Conservation (phyloP, 441 rosid genomes). For the Viola pubescens region DNA sequence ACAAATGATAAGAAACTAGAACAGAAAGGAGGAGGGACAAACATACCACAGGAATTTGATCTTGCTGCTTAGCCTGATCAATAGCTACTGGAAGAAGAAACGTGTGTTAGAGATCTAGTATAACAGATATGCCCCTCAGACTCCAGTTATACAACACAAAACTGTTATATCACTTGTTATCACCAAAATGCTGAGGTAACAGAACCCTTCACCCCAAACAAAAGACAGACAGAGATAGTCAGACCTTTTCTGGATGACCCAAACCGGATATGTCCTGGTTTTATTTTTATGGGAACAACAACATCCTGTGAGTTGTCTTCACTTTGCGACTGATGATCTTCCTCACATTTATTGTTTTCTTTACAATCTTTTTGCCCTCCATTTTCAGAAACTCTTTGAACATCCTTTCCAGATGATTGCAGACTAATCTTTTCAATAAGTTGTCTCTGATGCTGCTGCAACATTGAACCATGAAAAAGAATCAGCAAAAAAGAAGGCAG, state of each 20-base stretch:
- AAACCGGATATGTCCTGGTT: conserved; percentile 95
- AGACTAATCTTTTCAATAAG: conserved; percentile 25
- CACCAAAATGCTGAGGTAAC: conserved; percentile 5
- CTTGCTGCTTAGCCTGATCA: conserved; percentile 34
- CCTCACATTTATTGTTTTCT: conserved; percentile 14
- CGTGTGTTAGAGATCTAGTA: conserved; percentile 13
- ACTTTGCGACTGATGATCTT: conserved; percentile 22
- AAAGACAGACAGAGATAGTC: conserved; percentile 7
- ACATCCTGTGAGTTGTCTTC: conserved; percentile 38
- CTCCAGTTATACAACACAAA: conserved; percentile 4
- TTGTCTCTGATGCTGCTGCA: conserved; percentile 40
- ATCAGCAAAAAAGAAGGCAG: conserved; percentile 3
- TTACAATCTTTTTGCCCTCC: not conserved
- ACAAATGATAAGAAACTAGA: not conserved
- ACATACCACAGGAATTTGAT: conserved; percentile 47
- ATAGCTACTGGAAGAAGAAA: conserved; percentile 37
- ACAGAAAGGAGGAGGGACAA: not conserved
- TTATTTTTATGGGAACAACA: conserved; percentile 59
- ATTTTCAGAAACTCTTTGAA: conserved; percentile 13
- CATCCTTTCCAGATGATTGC: conserved; percentile 29
- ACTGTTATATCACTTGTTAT: conserved; percentile 8
- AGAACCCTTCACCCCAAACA: not conserved
- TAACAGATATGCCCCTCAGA: conserved; percentile 3
- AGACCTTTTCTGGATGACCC: conserved; percentile 53
- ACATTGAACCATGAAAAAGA: conserved; percentile 14